These are phyloP conservation scores for Cordyceps sp. DNA, from an alignment of 2,329 filamentous ascomycete genomes.

Conservation along the genomic window DNA sequence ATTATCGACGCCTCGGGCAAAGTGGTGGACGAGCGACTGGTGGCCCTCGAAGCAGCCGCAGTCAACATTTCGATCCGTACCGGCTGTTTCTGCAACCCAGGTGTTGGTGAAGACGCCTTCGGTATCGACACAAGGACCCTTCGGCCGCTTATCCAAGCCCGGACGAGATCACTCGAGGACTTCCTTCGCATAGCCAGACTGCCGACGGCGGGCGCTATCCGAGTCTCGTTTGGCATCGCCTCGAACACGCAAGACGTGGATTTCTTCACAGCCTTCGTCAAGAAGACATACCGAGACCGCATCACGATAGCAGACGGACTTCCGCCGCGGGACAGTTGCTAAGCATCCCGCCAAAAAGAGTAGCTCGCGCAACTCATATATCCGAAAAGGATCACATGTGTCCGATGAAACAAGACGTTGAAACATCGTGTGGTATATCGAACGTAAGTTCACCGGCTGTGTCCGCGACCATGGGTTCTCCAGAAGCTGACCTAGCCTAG, in stretches of 20 bases:
- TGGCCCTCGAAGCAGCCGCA: constrained; percentile 15
- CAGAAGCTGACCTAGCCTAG: too few species aligned
- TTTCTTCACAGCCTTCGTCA: constrained; percentile 16
- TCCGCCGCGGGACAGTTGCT: background rate
- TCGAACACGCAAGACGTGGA: constrained; percentile 18
- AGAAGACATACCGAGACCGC: constrained; percentile 15
- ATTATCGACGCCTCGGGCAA: constrained; percentile 15
- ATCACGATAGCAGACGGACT: background rate
- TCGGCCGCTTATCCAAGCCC: background rate
- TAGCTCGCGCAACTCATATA: too few species aligned
- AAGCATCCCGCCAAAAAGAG: too few species aligned
- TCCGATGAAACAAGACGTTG: too few species aligned
- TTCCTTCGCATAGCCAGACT: constrained; percentile 3
- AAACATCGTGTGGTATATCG: too few species aligned
- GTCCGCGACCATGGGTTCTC: too few species aligned
- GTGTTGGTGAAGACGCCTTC: constrained; percentile 18
- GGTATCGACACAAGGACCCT: constrained; percentile 6
- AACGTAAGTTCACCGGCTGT: too few species aligned
- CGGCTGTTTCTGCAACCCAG: constrained; percentile 26
- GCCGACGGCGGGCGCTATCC: constrained; percentile 15
- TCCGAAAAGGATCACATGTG: too few species aligned
- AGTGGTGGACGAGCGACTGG: constrained; percentile 19
- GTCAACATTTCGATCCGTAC: constrained; percentile 20
- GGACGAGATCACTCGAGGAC: constrained; percentile 7
- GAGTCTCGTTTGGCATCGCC: constrained; percentile 21